Evolutionary conservation across 345 rosid species (phyloP), one percentile per base, ranked within the genome.

Genomic region (Eucalyptus curtisii): DNA sequence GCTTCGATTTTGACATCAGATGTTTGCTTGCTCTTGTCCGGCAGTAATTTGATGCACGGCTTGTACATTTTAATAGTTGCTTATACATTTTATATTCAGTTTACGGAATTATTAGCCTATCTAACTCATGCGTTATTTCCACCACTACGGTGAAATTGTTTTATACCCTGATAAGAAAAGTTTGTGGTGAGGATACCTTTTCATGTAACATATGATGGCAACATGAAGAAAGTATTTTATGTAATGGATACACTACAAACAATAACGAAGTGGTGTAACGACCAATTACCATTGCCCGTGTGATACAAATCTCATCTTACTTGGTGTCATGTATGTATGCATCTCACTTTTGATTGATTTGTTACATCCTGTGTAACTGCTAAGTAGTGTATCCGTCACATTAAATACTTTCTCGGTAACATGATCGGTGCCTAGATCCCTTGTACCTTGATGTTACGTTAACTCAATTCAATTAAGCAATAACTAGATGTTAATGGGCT

Each of bases 401-500:
- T 11, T 27, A 59, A 59, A 76, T 33, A 17, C 55, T 45, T 68
- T 88, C 37, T 40, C 5, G 27, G 87, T 52, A 49, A 76, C 42
- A 19, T 86, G 61, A 27, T 45, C 40, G 40, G 85, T 33, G 27
- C 44, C 57, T 31, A 57, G 37, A 48, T 57, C 37, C 53, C 71
- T 12, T 49, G 13, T 37, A 48, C 33, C 45, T 76, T 66, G 7
- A 59, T 49, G 33, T 55, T 86, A 31, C 17, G 30, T 48, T n/a
- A 30, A n/a, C 53, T 40, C 55, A n/a, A 19, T 42, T 40, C 45
- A 82, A n/a, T 25, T 33, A 24, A 37, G 30, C 84, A 76, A 31
- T 90, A 66, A 82, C 89, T 86, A 42, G 45, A 68, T 92, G 94
- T 96, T 96, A 95, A 94, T 96, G 95, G 94, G 91, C 97, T 93